A percentile compares a stretch with the other conserved stretches of the same genome.
Evolutionary conservation across 345 rosid species (phyloP).

Genomic region (Citrus cavaleriei): DNA sequence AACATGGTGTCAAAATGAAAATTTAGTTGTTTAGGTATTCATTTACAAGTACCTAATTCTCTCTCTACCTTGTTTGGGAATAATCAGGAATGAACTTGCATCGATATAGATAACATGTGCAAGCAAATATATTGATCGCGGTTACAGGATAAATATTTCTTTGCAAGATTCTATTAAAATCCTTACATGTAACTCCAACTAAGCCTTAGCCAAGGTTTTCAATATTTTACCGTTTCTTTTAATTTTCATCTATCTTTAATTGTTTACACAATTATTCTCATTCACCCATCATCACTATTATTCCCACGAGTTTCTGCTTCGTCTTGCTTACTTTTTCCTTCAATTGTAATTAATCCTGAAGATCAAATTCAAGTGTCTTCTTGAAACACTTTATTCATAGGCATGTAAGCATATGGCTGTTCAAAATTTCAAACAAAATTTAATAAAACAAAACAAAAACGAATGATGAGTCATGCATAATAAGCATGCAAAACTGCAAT

Average conservation of each 20-base stretch:
- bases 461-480: background rate
- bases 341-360: background rate
- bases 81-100: background rate
- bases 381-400: background rate
- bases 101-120: background rate
- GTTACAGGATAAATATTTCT: background rate
- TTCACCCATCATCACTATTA: background rate
- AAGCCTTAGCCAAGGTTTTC: background rate
- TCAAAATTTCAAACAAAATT: background rate
- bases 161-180: background rate
- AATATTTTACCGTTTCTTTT: background rate
- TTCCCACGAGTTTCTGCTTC: background rate
- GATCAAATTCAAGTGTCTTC: background rate
- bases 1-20: background rate
- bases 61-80: background rate
- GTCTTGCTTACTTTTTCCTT: background rate
- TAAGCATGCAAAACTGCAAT: background rate
- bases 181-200: background rate
- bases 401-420: background rate
- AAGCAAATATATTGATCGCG: background rate
- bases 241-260: background rate
- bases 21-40: background rate
- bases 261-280: background rate
- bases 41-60: background rate
- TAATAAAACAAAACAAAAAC: background rate